Percentiles rank a stretch among this genome's conserved stretches.
Conservation (phyloP, 495 filamentous ascomycete genomes). For the Gamarada debralockiae region DNA sequence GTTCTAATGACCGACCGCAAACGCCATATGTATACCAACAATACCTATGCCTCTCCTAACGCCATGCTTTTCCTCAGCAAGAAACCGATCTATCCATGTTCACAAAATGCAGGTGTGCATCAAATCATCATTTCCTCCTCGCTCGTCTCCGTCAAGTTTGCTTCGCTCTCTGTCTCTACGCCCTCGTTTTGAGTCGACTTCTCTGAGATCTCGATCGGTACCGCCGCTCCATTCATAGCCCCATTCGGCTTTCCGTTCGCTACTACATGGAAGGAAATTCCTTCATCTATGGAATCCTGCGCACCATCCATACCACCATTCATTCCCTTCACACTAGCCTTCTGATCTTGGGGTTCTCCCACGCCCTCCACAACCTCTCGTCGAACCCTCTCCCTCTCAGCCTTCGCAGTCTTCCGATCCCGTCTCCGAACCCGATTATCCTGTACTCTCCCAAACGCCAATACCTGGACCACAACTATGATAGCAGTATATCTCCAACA, state of each 20-base stretch:
- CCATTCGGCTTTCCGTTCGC: no score
- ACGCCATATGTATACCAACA: no score
- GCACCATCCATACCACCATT: slow-evolving; percentile 1
- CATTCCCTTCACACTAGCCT: background rate
- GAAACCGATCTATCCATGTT: background rate
- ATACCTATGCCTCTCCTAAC: background rate
- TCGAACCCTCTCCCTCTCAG: slow-evolving; percentile 16
- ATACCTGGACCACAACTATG: slow-evolving; percentile 24
- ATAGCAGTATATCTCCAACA: slow-evolving; percentile 35
- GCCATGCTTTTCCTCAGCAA: slow-evolving; percentile 1
- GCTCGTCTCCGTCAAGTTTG: slow-evolving; percentile 21
- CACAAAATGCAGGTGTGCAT: slow-evolving; percentile 2
- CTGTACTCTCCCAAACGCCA: slow-evolving; percentile 20
- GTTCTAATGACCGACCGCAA: no score
- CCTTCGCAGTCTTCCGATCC: slow-evolving; percentile 9
- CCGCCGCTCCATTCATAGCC: background rate
- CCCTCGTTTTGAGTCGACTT: background rate
- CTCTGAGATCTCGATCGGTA: background rate
- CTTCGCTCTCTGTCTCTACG: slow-evolving; percentile 13
- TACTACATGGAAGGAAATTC: no score
- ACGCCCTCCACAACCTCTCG: slow-evolving; percentile 12
- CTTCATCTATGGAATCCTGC: background rate
- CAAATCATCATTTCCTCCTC: slow-evolving; percentile 25
- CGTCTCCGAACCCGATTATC: slow-evolving; percentile 20
- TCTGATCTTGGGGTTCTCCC: background rate